Percentiles rank a stretch among this genome's conserved stretches.
These are phyloP conservation scores for Wilcoxina mikolae DNA, from an alignment of 495 filamentous ascomycete genomes.

Conservation along the genomic window DNA sequence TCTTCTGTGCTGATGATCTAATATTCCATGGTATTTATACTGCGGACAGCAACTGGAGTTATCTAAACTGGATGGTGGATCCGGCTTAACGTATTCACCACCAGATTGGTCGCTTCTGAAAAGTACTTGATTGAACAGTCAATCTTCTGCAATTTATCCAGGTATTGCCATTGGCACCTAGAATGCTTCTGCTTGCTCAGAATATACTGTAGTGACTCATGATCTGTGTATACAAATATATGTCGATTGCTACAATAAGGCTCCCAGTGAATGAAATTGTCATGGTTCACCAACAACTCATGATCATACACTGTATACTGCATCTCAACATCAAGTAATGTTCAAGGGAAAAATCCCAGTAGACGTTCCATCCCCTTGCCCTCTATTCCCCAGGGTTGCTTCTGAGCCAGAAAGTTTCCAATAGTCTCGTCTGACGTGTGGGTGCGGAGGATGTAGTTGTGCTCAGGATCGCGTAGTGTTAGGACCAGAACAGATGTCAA, in stretches of 20 bases:
- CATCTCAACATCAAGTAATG: neutral
- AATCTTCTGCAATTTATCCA: neutral
- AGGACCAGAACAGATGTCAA: too few relatives aligned
- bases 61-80: neutral
- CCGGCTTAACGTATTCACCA: neutral
- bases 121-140: neutral
- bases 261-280: neutral
- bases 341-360: neutral
- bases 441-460: neutral
- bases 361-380: neutral
- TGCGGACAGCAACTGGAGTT: neutral
- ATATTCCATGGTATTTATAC: neutral
- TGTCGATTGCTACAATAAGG: too few relatives aligned
- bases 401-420: neutral
- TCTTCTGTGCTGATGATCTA: neutral
- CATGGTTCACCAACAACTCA: neutral
- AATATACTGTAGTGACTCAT: too few relatives aligned
- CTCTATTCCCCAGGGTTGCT: neutral
- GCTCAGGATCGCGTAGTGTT: neutral
- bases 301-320: neutral
- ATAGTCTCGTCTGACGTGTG: neutral
- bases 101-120: neutral
- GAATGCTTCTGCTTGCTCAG: neutral
- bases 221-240: too few relatives aligned
- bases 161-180: neutral